Base-by-base conservation (phyloP, 2,329 filamentous ascomycete genomes). In the Hypoxylon sp. region DNA sequence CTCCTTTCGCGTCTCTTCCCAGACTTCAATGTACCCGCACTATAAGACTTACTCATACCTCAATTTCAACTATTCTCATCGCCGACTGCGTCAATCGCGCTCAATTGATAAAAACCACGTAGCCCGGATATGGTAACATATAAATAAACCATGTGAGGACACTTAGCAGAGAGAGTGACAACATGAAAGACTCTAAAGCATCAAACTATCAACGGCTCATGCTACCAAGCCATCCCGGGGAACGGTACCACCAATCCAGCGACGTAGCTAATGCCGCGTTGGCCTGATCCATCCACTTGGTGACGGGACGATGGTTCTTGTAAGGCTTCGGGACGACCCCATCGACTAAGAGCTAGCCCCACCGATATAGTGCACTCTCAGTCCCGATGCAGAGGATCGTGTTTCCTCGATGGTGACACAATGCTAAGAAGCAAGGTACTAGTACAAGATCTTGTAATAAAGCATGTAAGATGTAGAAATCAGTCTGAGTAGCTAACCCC, bases 331-430 rank as follows among this genome's bases (percentile, higher is more conserved):
- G 63, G 60, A 60, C 48, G 42, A 51, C 51, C 69, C 66, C 60
- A 65, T 66, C 63, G 53, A 51, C 63, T 67, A 57, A 67, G 33
- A 33, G 39, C 56, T 51, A 39, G 60, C 69, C 63, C 69, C 66
- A 67, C 63, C 48, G 59, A 56, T 69, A 69, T 69, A 69, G 63
- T 54, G 63, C 50, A 56, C 37, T 55, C 37, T 55, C 60, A 42
- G 69, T 70, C 67, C 69, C 69, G 66, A 70, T 42, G 67, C 56
- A 63, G 63, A 69, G 69, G 67, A 65, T 71, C 67, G 69, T 70
- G 53, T 69, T 58, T 67, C 63, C 57, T 52, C 51, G 29, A 29
- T 54, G 63, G 66, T 70, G 57, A 70, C 69, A 67, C 65, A 70
- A 70, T 39, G 29, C 57, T 65, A 29, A 19, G 53, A 44, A 46